Percentiles rank a stretch among this genome's conserved stretches.
phyloP scores from a whole-genome alignment of 2,329 filamentous ascomycete genomes.

The Moelleriella libera region DNA sequence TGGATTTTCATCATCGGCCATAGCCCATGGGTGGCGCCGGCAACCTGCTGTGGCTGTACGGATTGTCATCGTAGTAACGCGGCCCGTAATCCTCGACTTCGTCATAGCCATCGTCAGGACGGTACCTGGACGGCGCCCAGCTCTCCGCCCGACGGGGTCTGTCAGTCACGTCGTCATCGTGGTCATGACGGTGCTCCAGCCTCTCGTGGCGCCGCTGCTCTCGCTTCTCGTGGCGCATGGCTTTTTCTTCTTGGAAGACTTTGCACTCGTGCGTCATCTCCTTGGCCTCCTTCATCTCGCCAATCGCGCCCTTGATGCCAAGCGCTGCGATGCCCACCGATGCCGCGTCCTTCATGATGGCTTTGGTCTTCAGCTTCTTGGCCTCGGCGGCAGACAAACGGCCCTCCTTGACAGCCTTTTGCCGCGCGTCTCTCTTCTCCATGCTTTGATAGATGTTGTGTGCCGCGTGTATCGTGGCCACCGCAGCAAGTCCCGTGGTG shows the following conservation, averaged over 20 bases:
- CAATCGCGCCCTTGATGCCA: conserved; percentile 41
- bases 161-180: conserved; percentile 7
- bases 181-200: conserved; percentile 11
- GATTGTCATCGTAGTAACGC: conserved; percentile 31
- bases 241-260: conserved; percentile 34
- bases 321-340: conserved; percentile 43
- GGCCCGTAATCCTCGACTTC: conserved; percentile 26
- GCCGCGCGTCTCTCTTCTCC: conserved; percentile 38
- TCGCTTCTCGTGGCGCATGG: conserved; percentile 32
- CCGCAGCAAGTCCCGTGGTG: conserved; percentile 40
- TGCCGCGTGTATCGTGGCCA: conserved; percentile 46
- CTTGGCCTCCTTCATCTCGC: conserved; percentile 40
- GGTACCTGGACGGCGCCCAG: conserved; percentile 24
- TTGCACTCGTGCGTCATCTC: conserved; percentile 32
- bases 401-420: conserved; percentile 39
- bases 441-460: conserved; percentile 44
- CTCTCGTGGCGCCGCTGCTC: conserved; percentile 19
- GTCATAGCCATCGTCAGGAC: conserved; percentile 25
- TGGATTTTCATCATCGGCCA: conserved; percentile 1
- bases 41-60: conserved; percentile 25
- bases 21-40: conserved; percentile 18
- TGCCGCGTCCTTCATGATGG: conserved; percentile 42
- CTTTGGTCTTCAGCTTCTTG: conserved; percentile 42
- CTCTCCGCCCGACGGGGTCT: conserved; percentile 27
- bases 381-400: conserved; percentile 35